A percentile compares a stretch with the other conserved stretches of the same genome.
phyloP scores from a whole-genome alignment of 2,329 filamentous ascomycete genomes.

The Talaromyces sp. region DNA sequence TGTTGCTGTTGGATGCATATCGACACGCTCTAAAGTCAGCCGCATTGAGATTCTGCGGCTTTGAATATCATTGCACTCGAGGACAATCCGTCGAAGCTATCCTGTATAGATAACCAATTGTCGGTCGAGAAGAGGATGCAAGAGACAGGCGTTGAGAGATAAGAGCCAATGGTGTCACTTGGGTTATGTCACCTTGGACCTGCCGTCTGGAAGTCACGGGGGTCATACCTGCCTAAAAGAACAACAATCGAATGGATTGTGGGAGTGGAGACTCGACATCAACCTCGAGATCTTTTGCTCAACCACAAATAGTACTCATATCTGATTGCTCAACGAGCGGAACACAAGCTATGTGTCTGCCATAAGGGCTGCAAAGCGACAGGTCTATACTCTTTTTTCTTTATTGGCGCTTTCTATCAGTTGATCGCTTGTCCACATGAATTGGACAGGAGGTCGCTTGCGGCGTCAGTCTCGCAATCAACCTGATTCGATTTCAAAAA shows the following conservation, averaged over 20 bases:
- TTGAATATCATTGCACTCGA: background rate
- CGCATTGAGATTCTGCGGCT: background rate
- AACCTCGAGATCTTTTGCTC: background rate
- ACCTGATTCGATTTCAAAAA: constrained; percentile 25
- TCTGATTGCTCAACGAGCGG: background rate
- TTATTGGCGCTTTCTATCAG: too few relatives aligned
- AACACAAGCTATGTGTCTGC: background rate
- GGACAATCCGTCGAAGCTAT: background rate
- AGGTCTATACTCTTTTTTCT: background rate
- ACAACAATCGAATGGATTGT: background rate
- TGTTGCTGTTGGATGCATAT: background rate
- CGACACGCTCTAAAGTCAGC: background rate
- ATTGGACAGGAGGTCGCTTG: constrained; percentile 45
- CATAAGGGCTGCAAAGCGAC: background rate
- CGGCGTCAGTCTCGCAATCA: constrained; percentile 38
- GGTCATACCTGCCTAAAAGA: background rate
- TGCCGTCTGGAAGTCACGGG: background rate
- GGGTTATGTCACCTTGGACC: background rate
- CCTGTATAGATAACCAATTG: background rate
- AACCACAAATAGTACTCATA: too few relatives aligned
- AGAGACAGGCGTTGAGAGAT: background rate
- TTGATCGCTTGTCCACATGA: constrained; percentile 31
- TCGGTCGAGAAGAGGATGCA: background rate
- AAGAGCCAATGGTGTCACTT: background rate
- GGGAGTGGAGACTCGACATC: background rate